phyloP scores from a whole-genome alignment of 148 eudicot genomes.

The Salicornia ramosissima region DNA sequence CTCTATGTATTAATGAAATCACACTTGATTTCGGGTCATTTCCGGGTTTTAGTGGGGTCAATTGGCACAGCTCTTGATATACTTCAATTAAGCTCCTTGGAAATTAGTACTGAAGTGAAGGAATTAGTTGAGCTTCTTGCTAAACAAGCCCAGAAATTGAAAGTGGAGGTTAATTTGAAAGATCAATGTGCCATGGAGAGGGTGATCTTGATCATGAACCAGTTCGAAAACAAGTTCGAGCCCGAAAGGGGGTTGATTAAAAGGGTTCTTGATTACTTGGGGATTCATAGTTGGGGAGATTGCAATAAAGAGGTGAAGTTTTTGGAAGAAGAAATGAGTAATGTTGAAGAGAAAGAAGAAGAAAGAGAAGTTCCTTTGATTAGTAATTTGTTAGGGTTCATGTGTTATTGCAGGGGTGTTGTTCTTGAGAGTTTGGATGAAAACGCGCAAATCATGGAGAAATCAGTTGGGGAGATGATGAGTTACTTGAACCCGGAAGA shows the following conservation, averaged over 20 bases:
- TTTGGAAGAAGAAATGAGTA: constrained; percentile 48
- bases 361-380: constrained; percentile 43
- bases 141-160: constrained; percentile 51
- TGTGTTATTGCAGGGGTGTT: constrained; percentile 72
- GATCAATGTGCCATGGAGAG: constrained; percentile 55
- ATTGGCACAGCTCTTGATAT: constrained; percentile 56
- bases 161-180: constrained; percentile 35
- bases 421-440: constrained; percentile 40
- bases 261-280: constrained; percentile 44
- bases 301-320: constrained; percentile 58
- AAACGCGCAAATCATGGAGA: neutral
- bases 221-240: constrained; percentile 62
- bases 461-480: constrained; percentile 31
- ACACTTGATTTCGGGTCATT: constrained; percentile 37
- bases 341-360: constrained; percentile 22
- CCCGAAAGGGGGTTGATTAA: constrained; percentile 45
- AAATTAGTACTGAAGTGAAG: constrained; percentile 43
- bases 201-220: constrained; percentile 44
- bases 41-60: constrained; percentile 29
- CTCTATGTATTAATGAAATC: constrained; percentile 52
- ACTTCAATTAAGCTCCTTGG: constrained; percentile 32
- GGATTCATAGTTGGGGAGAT: constrained; percentile 49
- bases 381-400: constrained; percentile 51
- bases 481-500: constrained; percentile 58
- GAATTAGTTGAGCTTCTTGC: constrained; percentile 50